phyloP scores from a whole-genome alignment of 768 basidiomycete species.

The Termitomyces titanicus region DNA sequence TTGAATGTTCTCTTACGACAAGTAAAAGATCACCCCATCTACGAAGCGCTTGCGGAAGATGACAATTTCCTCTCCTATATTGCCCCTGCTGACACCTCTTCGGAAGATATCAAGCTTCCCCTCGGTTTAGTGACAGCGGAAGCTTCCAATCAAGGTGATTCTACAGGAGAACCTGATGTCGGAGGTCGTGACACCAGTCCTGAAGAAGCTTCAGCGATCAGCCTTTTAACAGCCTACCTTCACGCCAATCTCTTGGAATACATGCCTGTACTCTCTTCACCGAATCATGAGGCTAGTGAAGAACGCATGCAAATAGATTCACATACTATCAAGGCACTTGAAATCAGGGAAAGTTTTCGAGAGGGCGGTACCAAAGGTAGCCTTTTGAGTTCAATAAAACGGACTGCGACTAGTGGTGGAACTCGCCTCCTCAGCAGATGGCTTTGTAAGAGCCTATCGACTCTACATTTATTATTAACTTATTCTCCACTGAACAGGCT shows the following conservation, averaged over 20 bases:
- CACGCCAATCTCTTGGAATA: constrained; percentile 69
- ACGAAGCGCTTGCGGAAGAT: constrained; percentile 49
- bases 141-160: neutral
- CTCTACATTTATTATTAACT: constrained; percentile 12
- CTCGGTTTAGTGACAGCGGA: neutral
- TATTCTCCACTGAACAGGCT: constrained; percentile 45
- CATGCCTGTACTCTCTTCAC: constrained; percentile 62
- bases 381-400: constrained; percentile 68
- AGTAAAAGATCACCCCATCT: constrained; percentile 41
- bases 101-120: neutral
- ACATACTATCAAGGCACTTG: constrained; percentile 85
- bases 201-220: constrained; percentile 53
- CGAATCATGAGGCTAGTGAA: constrained; percentile 50
- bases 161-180: neutral
- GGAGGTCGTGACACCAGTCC: constrained; percentile 21
- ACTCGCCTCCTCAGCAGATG: constrained; percentile 71
- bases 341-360: constrained; percentile 70
- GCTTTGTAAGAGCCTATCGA: constrained; percentile 61
- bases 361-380: constrained; percentile 76
- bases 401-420: constrained; percentile 76
- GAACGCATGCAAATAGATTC: constrained; percentile 86
- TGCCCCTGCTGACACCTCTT: constrained; percentile 9
- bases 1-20: constrained; percentile 42
- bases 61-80: constrained; percentile 51
- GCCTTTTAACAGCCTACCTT: constrained; percentile 62